A percentile compares a stretch with the other conserved stretches of the same genome.
phyloP scores from a whole-genome alignment of 768 basidiomycete species.

The Amanita inopinata region DNA sequence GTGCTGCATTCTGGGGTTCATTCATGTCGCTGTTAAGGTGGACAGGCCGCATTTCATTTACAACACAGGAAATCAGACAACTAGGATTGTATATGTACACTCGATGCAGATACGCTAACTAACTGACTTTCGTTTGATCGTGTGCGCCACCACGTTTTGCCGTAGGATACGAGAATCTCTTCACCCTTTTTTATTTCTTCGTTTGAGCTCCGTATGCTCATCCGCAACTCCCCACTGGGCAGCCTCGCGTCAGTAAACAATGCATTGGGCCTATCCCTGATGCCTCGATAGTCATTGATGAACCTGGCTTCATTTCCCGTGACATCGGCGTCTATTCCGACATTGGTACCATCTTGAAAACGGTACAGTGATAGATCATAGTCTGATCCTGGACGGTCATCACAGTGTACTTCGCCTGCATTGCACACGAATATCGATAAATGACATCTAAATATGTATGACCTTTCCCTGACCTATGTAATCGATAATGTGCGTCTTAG shows the following conservation, averaged over 20 bases:
- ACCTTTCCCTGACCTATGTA: slow-evolving; percentile 40
- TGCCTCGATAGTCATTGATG: slow-evolving; percentile 83
- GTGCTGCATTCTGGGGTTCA: no score
- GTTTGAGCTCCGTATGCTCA: slow-evolving; percentile 64
- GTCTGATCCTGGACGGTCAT: slow-evolving; percentile 64
- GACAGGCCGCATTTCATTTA: no score
- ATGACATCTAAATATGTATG: not conserved
- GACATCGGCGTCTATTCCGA: slow-evolving; percentile 67
- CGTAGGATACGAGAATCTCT: slow-evolving; percentile 83
- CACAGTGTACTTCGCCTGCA: slow-evolving; percentile 71
- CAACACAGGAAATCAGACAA: no score
- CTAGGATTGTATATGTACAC: no score
- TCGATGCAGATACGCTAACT: no score
- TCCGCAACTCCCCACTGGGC: slow-evolving; percentile 51
- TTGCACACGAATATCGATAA: slow-evolving; percentile 1
- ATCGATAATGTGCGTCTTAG: slow-evolving; percentile 61
- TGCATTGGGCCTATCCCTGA: slow-evolving; percentile 60
- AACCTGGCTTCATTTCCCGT: slow-evolving; percentile 87
- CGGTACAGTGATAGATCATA: slow-evolving; percentile 83
- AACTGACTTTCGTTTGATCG: slow-evolving; percentile 22
- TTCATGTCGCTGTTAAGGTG: no score
- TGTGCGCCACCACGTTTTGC: slow-evolving; percentile 74
- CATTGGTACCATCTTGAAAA: slow-evolving; percentile 40
- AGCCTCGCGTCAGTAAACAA: slow-evolving; percentile 52
- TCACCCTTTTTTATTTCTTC: slow-evolving; percentile 65